A percentile compares a stretch with the other conserved stretches of the same genome.
These are phyloP conservation scores for Pythium phragmitis DNA, from an alignment of 352 stramenopile species.

Conservation along the genomic window DNA sequence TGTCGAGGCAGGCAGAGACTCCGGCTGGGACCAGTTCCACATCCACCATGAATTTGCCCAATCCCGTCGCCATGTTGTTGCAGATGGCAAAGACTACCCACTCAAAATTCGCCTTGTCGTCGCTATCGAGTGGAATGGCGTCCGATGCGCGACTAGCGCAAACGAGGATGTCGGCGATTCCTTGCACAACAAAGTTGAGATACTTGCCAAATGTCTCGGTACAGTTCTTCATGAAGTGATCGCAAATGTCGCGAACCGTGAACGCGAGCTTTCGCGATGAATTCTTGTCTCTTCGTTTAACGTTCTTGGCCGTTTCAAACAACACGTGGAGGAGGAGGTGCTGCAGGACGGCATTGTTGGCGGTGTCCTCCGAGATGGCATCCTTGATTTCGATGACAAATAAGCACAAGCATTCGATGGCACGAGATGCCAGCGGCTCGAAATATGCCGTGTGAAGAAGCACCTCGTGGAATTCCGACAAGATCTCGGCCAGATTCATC, in stretches of 20 bases:
- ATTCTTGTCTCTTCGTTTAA: conserved; percentile 23
- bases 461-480: conserved; percentile 61
- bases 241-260: conserved; percentile 61
- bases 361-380: conserved; percentile 25
- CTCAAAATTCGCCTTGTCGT: conserved; percentile 69
- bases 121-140: conserved; percentile 34
- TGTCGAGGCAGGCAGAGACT: conserved; percentile 67
- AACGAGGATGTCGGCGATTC: conserved; percentile 68
- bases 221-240: conserved; percentile 55
- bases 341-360: conserved; percentile 41
- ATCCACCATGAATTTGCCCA: conserved; percentile 73
- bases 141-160: conserved; percentile 18
- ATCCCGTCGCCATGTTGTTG: conserved; percentile 62
- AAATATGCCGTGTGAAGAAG: conserved; percentile 41
- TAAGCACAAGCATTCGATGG: conserved; percentile 63
- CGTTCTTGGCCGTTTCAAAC: conserved; percentile 56
- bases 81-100: conserved; percentile 79
- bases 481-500: conserved; percentile 61
- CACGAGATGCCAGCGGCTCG: conserved; percentile 42
- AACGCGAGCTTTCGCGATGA: conserved; percentile 37
- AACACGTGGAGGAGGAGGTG: conserved; percentile 68
- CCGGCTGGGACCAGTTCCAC: conserved; percentile 59
- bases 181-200: conserved; percentile 69
- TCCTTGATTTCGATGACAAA: conserved; percentile 55
- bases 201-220: conserved; percentile 79